Base-by-base conservation (phyloP, 2,329 filamentous ascomycete genomes). In the Calycina herbarum region DNA sequence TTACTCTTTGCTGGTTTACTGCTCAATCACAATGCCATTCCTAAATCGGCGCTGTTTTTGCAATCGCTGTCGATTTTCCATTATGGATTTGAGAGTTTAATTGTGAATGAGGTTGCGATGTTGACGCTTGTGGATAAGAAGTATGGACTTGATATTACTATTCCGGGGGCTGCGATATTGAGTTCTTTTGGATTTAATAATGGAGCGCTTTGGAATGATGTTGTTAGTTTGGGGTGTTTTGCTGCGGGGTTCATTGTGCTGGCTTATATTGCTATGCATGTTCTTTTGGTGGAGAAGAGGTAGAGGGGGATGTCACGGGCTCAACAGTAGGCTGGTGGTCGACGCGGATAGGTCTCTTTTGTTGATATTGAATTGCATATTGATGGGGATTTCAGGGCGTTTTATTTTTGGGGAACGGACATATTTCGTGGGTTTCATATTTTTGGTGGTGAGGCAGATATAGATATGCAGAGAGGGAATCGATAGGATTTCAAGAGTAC, bases 1-100 rank as follows among this genome's bases (percentile, higher is more conserved):
- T 81, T 99, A 67, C 85, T 99, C 10, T 98, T 99, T 77, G 94
- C 94, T 0, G 95, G 95, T 65, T 88, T 99, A 66, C 83, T 99
- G 65, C 86, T 99, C 67, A 99, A 99, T 78, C 93, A 97, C 76
- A 89, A 97, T 77, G 93, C 92, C 35, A 97, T 97, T 62, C 95
- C 95, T 1, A 83, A 86, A 60, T 87, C 92, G 1, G 91, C 94
- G 1, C 79, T 93, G 68, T 99, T 95, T 95, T 80, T 99, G 61
- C 95, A 99, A 82, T 87, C 86, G 79, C 81, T 99, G 8, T 97
- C 94, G 1, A 99, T 99, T 69, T 99, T 99, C 85, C 95, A 99
- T 77, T 99, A 96, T 76, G 94, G 90, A 5, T 98, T 98, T 73
- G 95, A 99, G 82, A 91, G 92, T 1, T 85, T 99, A 15, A 96